phyloP scores from a whole-genome alignment of 441 rosid species.

The Corymbia calophylla region DNA sequence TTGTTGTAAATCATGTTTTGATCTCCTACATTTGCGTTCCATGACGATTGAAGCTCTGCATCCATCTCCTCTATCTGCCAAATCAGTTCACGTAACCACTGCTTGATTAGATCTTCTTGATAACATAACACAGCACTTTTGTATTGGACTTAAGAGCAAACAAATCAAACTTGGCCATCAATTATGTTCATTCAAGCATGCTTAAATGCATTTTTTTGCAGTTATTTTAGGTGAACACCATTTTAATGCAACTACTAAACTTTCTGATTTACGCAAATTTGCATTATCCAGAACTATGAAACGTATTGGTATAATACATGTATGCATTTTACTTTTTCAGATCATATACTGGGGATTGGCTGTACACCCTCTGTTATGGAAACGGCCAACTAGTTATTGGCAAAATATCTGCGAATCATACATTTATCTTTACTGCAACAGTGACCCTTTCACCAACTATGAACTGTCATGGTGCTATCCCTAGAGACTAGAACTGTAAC shows the following conservation, averaged over 20 bases:
- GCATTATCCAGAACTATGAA: background rate
- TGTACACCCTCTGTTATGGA: background rate
- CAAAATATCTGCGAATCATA: background rate
- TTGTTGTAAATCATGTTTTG: slow-evolving; percentile 16
- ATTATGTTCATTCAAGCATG: background rate
- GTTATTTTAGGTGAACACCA: background rate
- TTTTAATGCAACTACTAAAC: background rate
- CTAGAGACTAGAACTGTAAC: background rate
- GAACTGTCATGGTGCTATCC: background rate
- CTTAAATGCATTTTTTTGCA: background rate
- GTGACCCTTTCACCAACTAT: background rate
- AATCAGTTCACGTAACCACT: background rate
- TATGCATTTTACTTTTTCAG: background rate
- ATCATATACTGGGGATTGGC: background rate
- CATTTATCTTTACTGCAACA: background rate
- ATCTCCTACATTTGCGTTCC: slow-evolving; percentile 17
- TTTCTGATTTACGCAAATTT: background rate
- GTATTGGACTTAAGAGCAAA: background rate
- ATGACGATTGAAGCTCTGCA: slow-evolving; percentile 14
- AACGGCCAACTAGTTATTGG: background rate
- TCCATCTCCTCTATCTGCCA: slow-evolving; percentile 45
- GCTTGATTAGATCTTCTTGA: background rate
- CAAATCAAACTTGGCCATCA: background rate
- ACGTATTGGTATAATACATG: background rate
- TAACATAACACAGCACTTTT: background rate